Conservation (phyloP, 768 basidiomycete genomes). For the Boletus tomentosulus region DNA sequence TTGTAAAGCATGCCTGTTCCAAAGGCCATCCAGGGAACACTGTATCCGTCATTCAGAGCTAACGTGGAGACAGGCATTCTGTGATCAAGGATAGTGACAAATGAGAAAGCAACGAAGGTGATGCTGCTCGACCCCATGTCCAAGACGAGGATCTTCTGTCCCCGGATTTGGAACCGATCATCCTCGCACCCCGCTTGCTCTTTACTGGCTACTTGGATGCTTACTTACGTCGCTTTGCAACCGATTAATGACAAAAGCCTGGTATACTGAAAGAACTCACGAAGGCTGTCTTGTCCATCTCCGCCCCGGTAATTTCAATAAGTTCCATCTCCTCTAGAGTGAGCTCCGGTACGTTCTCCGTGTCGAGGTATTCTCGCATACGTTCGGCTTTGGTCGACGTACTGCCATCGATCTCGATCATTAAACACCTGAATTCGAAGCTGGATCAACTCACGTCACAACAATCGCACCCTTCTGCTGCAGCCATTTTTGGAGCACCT, state of each 20-base stretch:
- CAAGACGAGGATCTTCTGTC: too few relatives aligned
- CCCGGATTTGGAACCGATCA: too few relatives aligned
- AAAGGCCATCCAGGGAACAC: constrained; percentile 55
- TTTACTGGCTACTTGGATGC: constrained; percentile 10
- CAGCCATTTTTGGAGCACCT: constrained; percentile 30
- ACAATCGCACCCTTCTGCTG: constrained; percentile 29
- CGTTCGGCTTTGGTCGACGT: constrained; percentile 33
- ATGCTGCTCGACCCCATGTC: too few relatives aligned
- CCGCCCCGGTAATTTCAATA: constrained; percentile 23
- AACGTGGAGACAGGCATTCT: constrained; percentile 31
- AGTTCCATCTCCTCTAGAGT: constrained; percentile 22
- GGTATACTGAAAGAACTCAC: constrained; percentile 13
- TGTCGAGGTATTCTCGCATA: constrained; percentile 32
- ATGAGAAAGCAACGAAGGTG: too few relatives aligned
- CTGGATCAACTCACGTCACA: constrained; percentile 24
- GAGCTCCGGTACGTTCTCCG: constrained; percentile 26
- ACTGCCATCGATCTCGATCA: constrained; percentile 9
- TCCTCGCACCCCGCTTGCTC: background rate
- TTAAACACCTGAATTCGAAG: background rate
- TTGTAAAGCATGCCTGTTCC: constrained; percentile 41
- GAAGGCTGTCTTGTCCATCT: constrained; percentile 20
- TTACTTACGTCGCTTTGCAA: constrained; percentile 15
- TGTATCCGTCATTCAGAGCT: constrained; percentile 53
- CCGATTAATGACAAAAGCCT: background rate
- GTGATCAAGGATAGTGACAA: background rate